Base-by-base conservation (phyloP, 768 basidiomycete species). In the Hygrophorus russula region DNA sequence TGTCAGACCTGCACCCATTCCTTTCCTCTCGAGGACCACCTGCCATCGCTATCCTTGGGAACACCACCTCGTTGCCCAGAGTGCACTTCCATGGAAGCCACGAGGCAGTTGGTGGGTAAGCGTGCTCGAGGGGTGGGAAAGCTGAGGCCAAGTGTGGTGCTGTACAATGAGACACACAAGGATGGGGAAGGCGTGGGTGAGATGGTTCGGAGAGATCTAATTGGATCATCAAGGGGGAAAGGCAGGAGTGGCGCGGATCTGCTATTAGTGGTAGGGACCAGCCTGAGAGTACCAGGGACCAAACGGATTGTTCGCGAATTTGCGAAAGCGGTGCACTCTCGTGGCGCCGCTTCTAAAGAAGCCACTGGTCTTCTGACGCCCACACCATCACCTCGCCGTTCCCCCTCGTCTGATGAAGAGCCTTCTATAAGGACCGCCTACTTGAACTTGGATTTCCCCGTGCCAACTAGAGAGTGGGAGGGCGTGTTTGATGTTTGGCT, bases 221-320 rank as follows among this genome's bases (percentile, higher is more conserved):
- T 87, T 42, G 85, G 86, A 6, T 68, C 73, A 6, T 74, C 70
- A 2, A 76, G 76, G 50, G 76, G 79, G 11, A 82, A 78, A 52
- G 78, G 79, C 2, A 68, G 78, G 47, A 74, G 73, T 36, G 77
- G 82, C 3, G 86, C 89, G 6, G 92, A 96, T 62, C 59, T 91
- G 36, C 64, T 96, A 30, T 62, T 96, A 41, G 91, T 96, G 11
- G 91, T 88, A 13, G 92, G 92, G 35, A 94, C 91, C 44, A 90
- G 84, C 59, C 63, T 96, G 46, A 73, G 80, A 49, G 84, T 96
- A 12, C 90, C 87, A 7, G 92, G 92, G 14, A 92, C 91, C 36
- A 93, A 91, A 61, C 70, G 85, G 51, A 87, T 94, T 63, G 87
- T 93, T 17, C 76, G 86, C 45, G 89, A 93, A 60, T 88, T 85